A percentile compares a stretch with the other conserved stretches of the same genome.
phyloP scores from a whole-genome alignment of 2,329 filamentous ascomycete genomes.

The Periconia macrospinosa region DNA sequence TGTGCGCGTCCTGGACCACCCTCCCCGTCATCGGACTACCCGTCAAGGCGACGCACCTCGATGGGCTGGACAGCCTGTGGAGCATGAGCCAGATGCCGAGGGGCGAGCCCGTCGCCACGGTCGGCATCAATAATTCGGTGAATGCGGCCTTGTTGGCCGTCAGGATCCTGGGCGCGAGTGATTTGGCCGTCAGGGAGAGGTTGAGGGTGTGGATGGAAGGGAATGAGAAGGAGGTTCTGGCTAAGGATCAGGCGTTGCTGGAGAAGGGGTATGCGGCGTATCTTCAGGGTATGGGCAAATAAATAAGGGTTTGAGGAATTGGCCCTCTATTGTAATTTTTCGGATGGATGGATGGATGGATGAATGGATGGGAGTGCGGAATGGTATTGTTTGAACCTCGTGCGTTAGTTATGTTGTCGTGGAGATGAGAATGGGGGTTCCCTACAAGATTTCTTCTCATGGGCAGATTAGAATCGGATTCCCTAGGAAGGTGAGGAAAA shows the following conservation, averaged over 20 bases:
- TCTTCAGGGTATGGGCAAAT: constrained; percentile 45
- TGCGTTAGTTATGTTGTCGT: no score
- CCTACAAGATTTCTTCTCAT: no score
- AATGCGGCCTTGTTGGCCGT: constrained; percentile 53
- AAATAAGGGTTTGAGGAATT: neutral
- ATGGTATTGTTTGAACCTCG: no score
- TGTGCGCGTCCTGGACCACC: constrained; percentile 54
- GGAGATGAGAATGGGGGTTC: no score
- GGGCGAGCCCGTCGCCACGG: constrained; percentile 47
- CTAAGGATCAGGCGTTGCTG: constrained; percentile 62
- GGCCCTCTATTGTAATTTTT: no score
- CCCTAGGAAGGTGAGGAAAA: no score
- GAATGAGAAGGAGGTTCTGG: constrained; percentile 65
- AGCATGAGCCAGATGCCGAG: constrained; percentile 57
- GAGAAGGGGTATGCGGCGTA: constrained; percentile 62
- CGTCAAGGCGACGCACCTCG: constrained; percentile 53
- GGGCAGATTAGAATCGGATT: no score
- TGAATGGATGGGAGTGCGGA: no score
- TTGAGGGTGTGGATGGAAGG: constrained; percentile 64
- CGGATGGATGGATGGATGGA: no score
- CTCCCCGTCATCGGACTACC: constrained; percentile 56
- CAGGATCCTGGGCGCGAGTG: constrained; percentile 48
- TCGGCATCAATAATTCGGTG: constrained; percentile 50
- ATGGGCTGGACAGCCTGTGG: constrained; percentile 54
- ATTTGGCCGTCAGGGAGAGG: constrained; percentile 58